phyloP scores from a whole-genome alignment of 306 rosid species.

The Acacia confusa region DNA sequence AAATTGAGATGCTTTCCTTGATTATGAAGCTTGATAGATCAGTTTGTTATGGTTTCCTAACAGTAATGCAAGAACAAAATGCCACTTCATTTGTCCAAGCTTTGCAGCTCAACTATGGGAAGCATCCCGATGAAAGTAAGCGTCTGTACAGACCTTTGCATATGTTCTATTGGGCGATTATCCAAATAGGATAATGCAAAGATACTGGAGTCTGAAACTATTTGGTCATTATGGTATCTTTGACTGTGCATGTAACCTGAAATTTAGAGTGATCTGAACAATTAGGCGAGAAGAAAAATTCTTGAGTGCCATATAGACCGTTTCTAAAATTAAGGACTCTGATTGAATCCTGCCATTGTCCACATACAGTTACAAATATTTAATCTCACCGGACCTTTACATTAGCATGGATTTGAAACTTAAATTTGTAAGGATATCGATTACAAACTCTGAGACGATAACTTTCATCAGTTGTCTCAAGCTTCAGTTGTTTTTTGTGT shows the following conservation, averaged over 20 bases:
- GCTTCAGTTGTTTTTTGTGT: conserved; percentile 10
- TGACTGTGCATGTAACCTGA: not conserved
- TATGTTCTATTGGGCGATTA: not conserved
- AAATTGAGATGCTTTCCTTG: conserved; percentile 19
- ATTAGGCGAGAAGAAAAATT: not conserved
- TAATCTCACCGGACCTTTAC: not conserved
- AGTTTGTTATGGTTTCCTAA: conserved; percentile 28
- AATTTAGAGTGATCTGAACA: not conserved
- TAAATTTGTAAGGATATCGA: not conserved
- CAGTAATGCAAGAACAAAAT: conserved; percentile 71
- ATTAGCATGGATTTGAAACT: not conserved
- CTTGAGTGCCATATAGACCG: not conserved
- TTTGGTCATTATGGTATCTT: conserved; percentile 8
- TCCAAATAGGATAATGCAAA: conserved; percentile 1
- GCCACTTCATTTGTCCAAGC: conserved; percentile 59
- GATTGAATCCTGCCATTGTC: not conserved
- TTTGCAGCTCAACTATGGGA: conserved; percentile 61
- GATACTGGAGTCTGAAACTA: not conserved
- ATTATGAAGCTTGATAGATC: conserved; percentile 13
- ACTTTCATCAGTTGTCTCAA: not conserved
- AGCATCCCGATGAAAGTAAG: conserved; percentile 58
- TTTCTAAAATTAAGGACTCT: not conserved
- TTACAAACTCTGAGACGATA: not conserved
- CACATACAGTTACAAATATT: not conserved
- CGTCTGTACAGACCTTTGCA: conserved; percentile 25